Evolutionary conservation across 2,329 filamentous ascomycete genomes (phyloP).

Genomic region (Alternaria panax): DNA sequence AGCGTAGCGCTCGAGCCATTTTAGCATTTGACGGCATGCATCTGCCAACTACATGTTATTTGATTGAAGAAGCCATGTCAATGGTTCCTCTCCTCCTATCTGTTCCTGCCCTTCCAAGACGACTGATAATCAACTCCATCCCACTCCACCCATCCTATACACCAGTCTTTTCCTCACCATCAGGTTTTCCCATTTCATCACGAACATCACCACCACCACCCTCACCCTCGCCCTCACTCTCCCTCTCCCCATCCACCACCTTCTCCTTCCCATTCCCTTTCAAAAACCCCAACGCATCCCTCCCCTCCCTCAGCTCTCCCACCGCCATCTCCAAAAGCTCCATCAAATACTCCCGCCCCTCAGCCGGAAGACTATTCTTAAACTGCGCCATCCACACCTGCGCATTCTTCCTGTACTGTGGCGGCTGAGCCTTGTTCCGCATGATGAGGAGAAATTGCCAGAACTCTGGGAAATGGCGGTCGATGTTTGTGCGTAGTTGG

Average conservation of each 20-base stretch:
- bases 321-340: constrained; percentile 2
- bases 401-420: not conserved
- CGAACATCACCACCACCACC: no score
- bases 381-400: constrained; percentile 2
- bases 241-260: no score
- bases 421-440: not conserved
- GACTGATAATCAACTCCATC: not conserved
- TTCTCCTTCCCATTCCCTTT: no score
- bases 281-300: constrained; percentile 1
- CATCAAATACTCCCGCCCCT: constrained; percentile 3
- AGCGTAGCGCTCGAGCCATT: no score
- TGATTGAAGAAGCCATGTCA: not conserved
- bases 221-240: not conserved
- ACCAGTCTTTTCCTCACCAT: not conserved
- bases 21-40: not conserved
- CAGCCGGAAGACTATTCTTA: not conserved
- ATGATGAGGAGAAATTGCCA: constrained; percentile 2
- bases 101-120: not conserved
- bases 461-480: not conserved
- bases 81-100: not conserved
- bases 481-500: constrained; percentile 2
- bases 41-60: not conserved
- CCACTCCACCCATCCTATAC: no score
- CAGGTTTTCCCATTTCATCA: no score
- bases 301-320: not conserved